Percentiles rank a stretch among this genome's conserved stretches.
phyloP scores from a whole-genome alignment of 345 rosid genomes.

The Brassica nigra region DNA sequence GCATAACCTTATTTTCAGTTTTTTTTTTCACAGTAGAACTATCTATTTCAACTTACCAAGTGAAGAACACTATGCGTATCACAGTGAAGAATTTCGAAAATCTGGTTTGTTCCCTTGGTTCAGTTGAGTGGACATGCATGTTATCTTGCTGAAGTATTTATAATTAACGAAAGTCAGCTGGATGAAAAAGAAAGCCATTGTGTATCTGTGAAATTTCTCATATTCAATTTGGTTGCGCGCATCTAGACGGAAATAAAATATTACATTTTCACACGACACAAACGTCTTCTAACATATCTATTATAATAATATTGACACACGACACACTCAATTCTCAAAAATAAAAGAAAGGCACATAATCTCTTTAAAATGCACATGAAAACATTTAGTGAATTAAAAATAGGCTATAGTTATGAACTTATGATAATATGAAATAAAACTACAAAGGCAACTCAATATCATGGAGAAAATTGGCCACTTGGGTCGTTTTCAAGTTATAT shows the following conservation, averaged over 20 bases:
- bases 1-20: neutral
- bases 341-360: neutral
- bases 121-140: neutral
- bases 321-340: neutral
- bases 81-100: neutral
- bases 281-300: neutral
- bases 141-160: neutral
- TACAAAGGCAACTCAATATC: too few relatives aligned
- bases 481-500: too few relatives aligned
- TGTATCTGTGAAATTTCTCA: constrained; percentile 9
- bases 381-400: too few relatives aligned
- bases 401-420: neutral
- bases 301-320: too few relatives aligned
- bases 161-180: neutral
- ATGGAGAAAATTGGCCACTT: too few relatives aligned
- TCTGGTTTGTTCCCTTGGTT: neutral
- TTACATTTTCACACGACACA: neutral
- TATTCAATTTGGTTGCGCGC: constrained; percentile 40
- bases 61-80: neutral
- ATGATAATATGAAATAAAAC: too few relatives aligned
- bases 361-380: too few relatives aligned
- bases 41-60: neutral
- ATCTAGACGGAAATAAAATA: neutral
- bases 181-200: neutral
- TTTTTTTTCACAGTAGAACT: too few relatives aligned